phyloP scores from a whole-genome alignment of 345 rosid species.

The Chamaenerion angustifolium region DNA sequence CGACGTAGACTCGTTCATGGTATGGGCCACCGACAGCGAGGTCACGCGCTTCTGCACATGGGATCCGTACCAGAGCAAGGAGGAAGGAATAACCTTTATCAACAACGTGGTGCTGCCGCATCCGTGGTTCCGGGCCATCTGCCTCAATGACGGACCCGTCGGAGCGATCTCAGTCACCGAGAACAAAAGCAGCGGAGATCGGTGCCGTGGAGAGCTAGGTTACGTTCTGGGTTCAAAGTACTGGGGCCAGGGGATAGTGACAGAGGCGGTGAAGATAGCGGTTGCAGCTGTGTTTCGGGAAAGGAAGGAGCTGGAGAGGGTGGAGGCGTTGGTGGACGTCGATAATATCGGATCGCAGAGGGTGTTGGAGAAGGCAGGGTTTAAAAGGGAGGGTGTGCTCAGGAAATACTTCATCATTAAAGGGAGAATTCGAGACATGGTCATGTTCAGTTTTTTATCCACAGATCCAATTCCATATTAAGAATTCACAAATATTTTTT shows the following conservation, averaged over 20 bases:
- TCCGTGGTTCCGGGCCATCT: constrained; percentile 54
- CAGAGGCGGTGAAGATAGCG: constrained; percentile 23
- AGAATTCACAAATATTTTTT: too few relatives aligned
- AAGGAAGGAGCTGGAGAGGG: constrained; percentile 38
- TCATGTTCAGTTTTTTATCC: constrained; percentile 46
- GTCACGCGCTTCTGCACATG: constrained; percentile 34
- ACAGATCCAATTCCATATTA: constrained; percentile 18
- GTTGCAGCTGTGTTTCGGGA: constrained; percentile 30
- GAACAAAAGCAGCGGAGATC: constrained; percentile 14
- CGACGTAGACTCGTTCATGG: constrained; percentile 50
- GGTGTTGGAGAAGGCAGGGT: constrained; percentile 60
- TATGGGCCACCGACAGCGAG: constrained; percentile 35
- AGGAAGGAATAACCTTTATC: constrained; percentile 30
- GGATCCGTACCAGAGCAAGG: constrained; percentile 39
- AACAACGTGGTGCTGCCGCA: constrained; percentile 21
- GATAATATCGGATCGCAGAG: constrained; percentile 45
- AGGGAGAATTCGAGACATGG: constrained; percentile 42
- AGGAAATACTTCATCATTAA: constrained; percentile 29
- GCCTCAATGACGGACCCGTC: constrained; percentile 31
- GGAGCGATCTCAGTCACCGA: constrained; percentile 35
- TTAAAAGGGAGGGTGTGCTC: constrained; percentile 45
- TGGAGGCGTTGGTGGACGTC: constrained; percentile 49
- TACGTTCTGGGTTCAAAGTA: constrained; percentile 13
- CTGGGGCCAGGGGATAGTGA: constrained; percentile 22
- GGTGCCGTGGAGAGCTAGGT: constrained; percentile 15